Evolutionary conservation across 2,329 filamentous ascomycete species (phyloP).

Genomic region (Aspergillus costaricaensis): DNA sequence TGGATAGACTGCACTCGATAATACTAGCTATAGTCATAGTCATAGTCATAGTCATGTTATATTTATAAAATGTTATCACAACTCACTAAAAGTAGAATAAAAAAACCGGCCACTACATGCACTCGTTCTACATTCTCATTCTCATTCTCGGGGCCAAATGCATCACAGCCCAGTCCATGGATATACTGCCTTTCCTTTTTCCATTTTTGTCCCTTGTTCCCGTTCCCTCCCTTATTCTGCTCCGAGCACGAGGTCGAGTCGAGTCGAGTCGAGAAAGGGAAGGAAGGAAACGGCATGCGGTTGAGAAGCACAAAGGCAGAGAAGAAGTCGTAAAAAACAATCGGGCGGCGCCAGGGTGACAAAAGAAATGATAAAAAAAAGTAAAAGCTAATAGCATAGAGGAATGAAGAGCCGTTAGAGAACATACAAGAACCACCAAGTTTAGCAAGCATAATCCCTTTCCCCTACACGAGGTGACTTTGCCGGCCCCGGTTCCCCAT

Average conservation of each 20-base stretch:
- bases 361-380: slow-evolving; percentile 29
- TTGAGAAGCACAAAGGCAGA: slow-evolving; percentile 17
- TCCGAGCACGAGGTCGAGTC: too few relatives aligned
- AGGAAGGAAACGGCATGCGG: slow-evolving; percentile 1
- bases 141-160: neutral
- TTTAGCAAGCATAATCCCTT: slow-evolving; percentile 30
- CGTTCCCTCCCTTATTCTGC: too few relatives aligned
- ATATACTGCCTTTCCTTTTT: too few relatives aligned
- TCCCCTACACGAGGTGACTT: slow-evolving; percentile 30
- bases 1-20: too few relatives aligned
- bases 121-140: slow-evolving; percentile 11
- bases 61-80: neutral
- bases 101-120: neutral
- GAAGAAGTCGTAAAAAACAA: slow-evolving; percentile 26
- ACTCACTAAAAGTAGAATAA: neutral
- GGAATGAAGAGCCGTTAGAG: slow-evolving; percentile 42
- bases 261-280: too few relatives aligned
- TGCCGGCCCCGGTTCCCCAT: slow-evolving; percentile 36
- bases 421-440: slow-evolving; percentile 38
- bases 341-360: slow-evolving; percentile 34
- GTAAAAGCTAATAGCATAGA: slow-evolving; percentile 46
- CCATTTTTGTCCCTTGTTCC: too few relatives aligned
- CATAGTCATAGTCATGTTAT: neutral
- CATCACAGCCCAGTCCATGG: neutral
- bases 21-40: too few relatives aligned